Conservation (phyloP, 495 filamentous ascomycete genomes). For the Hypoxylon fragiforme region DNA sequence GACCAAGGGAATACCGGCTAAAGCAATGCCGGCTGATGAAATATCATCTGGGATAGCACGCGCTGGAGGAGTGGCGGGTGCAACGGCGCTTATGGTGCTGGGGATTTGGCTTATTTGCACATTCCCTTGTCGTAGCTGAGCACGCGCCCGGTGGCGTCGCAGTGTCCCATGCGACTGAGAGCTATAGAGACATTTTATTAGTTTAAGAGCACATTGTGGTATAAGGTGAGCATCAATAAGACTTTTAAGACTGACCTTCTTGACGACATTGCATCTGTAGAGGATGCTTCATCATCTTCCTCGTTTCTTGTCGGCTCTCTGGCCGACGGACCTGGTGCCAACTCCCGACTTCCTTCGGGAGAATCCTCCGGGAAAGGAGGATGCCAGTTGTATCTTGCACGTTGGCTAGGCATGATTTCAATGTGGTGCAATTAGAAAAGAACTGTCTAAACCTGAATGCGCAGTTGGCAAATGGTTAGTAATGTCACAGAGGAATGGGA, state of each 20-base stretch:
- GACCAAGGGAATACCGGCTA: neutral
- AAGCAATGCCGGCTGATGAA: no score
- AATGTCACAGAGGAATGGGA: no score
- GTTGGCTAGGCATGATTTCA: neutral
- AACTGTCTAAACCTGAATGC: neutral
- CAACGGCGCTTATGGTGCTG: no score
- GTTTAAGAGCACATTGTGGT: neutral
- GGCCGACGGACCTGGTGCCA: no score
- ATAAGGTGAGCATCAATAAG: neutral
- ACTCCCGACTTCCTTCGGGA: no score
- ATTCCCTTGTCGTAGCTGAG: no score
- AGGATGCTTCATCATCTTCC: neutral
- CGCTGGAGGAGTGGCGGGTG: no score
- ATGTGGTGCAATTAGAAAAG: neutral
- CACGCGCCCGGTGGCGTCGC: no score
- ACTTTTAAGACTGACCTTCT: neutral
- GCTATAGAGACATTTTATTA: neutral
- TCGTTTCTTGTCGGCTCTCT: no score
- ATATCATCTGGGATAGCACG: no score
- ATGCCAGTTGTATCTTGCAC: neutral
- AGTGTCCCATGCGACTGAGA: no score
- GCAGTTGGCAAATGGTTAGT: neutral
- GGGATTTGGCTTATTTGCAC: no score
- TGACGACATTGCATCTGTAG: neutral
- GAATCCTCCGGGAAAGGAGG: neutral